Base-by-base conservation (phyloP, 768 basidiomycete species). In the Pisolithus tinctorius region DNA sequence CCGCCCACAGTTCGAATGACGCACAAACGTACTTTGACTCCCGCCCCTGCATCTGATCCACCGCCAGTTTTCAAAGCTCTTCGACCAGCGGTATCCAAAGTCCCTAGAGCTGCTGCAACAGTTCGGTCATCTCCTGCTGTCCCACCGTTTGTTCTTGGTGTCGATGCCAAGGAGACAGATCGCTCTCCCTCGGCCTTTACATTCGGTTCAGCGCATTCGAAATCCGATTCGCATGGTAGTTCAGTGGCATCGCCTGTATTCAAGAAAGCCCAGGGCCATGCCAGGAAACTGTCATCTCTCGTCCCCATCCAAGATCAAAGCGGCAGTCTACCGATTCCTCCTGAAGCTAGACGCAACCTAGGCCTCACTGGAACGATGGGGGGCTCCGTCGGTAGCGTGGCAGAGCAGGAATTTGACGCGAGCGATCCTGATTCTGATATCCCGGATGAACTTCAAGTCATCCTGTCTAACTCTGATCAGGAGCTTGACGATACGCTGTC, bases 371-470 rank as follows among this genome's bases (percentile, higher is more conserved):
- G 84, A 0, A 88, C 85, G 0, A 76, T 88, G 70, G 86, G 86
- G 9, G 79, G 78, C 1, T 81, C 79, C 0, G 71, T 78, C 45
- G 72, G 71, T 4, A 76, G 76, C 23, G 76, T 75, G 46, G 65
- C 64, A 1, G 74, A 72, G 49, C 69, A 69, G 14, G 75, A 74
- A 17, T 56, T 76, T 7, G 77, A 84, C 36, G 72, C 69, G 2
- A 78, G 78, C 8, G 83, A 88, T 59, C 84, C 79, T 0, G 83
- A 88, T 62, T 86, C 83, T 2, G 87, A 92, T 58, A 86, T 90
- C n/a, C 87, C 89, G 1, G 79, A 86, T 39, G 89, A 91, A 64
- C 63, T 91, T 50, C 81, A 82, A 55, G 71, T 73, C 23, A 81
- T 91, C 44, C 64, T 91, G 25, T 72, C 72, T 0, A 60, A 70